Percentiles rank a stretch among this genome's conserved stretches.
Conservation (phyloP, 768 basidiomycete genomes). For the Gymnopilus junonius region DNA sequence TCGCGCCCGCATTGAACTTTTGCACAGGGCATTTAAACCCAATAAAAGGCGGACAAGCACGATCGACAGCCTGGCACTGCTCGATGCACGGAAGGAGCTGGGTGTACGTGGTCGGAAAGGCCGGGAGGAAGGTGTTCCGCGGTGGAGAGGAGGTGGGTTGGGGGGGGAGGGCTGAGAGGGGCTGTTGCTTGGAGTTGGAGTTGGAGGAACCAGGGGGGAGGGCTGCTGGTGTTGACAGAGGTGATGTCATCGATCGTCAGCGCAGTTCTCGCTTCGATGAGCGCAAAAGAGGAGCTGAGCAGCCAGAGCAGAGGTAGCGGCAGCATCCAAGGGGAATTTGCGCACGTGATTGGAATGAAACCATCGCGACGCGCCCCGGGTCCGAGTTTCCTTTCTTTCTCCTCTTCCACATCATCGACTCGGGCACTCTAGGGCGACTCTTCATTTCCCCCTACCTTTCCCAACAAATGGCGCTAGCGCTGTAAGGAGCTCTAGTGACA, state of each 20-base stretch:
- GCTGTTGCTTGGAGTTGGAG: constrained; percentile 33
- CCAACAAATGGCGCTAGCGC: too few species aligned
- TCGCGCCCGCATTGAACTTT: constrained; percentile 63
- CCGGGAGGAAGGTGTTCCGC: constrained; percentile 54
- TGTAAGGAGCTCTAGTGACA: too few species aligned
- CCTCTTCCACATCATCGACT: too few species aligned
- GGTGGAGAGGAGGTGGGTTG: constrained; percentile 42
- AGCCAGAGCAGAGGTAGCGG: constrained; percentile 44
- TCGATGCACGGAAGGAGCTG: constrained; percentile 81
- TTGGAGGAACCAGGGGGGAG: constrained; percentile 20
- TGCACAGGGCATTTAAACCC: constrained; percentile 69
- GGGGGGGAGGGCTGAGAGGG: constrained; percentile 54
- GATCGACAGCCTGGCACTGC: constrained; percentile 71
- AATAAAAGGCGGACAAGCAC: constrained; percentile 78
- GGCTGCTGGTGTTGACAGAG: constrained; percentile 32
- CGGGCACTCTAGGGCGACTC: too few species aligned
- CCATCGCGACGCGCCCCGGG: too few species aligned
- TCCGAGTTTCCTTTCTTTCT: too few species aligned
- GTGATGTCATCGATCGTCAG: constrained; percentile 42
- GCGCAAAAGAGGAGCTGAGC: constrained; percentile 36
- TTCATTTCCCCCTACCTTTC: too few species aligned
- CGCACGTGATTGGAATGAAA: neutral
- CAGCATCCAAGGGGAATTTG: neutral
- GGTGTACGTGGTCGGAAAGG: constrained; percentile 50
- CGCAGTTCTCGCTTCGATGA: constrained; percentile 34